Base-by-base conservation (phyloP, 2,329 filamentous ascomycete genomes). In the Hypoxylon sp. region DNA sequence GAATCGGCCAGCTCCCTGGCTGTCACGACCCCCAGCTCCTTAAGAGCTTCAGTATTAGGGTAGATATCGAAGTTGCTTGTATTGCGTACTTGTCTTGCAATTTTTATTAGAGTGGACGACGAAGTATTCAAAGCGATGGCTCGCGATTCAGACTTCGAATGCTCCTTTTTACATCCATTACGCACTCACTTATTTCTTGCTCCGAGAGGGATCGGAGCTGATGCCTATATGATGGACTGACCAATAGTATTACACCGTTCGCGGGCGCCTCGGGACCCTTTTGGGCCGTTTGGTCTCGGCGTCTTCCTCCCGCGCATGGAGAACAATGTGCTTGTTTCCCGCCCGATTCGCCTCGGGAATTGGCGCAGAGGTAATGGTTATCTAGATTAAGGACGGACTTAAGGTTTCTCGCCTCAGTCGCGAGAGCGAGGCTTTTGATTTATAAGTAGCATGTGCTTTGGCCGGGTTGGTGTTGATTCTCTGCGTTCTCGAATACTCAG, bases 181-280 rank as follows among this genome's bases (percentile, higher is more conserved):
- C 45, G 12, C n/a, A 51, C 57, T 25, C 5, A 54, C 6, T 1
- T 12, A 43, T 32, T 45, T 41, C 54, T 63, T 46, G 51, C 65
- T 68, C 75, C 74, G 75, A 76, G 51, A 8, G 50, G 54, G 23
- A 43, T 75, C 74, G 75, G 75, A 75, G 62, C 50, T 71, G 66
- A 58, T 12, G 7, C 9, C 32, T 6, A 12, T 12, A 21, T 1
- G 21, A 47, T 55, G 46, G 63, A 21, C 76, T 43, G 63, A 23
- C 76, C 76, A 78, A 79, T 78, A 67, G 73, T 27, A 69, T 65
- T 66, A 72, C 69, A 74, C 57, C 30, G 52, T 55, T 56, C n/a
- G 8, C 53, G 7, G 23, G 32, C 14, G 25, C 6, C 56, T 51
- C 55, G 52, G 59, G 14, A n/a, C 21, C 59, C 27, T 51, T 34